Percentiles rank a stretch among this genome's conserved stretches.
These are phyloP conservation scores for Corymbia maculata DNA, from an alignment of 345 rosid species.

Conservation along the genomic window DNA sequence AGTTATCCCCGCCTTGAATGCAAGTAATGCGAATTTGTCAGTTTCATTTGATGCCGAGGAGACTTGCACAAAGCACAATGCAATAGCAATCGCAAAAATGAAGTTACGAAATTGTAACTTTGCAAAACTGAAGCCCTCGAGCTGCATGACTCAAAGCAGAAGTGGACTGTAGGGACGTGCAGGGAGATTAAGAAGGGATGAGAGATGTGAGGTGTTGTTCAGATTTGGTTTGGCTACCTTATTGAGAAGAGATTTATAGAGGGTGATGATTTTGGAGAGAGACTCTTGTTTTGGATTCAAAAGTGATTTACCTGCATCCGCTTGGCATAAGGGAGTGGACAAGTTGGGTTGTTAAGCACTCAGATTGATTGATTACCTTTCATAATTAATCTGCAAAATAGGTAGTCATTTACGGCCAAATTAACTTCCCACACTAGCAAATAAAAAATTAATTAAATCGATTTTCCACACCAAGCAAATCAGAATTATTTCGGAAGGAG, in stretches of 20 bases:
- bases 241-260: background rate
- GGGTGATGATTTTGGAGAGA: background rate
- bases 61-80: background rate
- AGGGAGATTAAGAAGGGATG: background rate
- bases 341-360: too few relatives aligned
- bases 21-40: background rate
- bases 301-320: too few relatives aligned
- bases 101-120: background rate
- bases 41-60: background rate
- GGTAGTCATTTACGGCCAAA: too few relatives aligned
- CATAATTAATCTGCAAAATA: too few relatives aligned
- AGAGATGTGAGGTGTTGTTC: background rate
- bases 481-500: background rate
- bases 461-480: background rate
- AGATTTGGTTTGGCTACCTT: background rate
- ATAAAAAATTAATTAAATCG: too few relatives aligned
- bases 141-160: background rate
- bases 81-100: background rate
- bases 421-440: too few relatives aligned
- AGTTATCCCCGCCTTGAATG: background rate
- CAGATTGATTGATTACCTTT: too few relatives aligned
- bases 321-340: too few relatives aligned
- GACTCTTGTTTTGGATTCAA: background rate
- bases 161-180: background rate
- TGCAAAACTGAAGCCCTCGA: background rate